A percentile compares a stretch with the other conserved stretches of the same genome.
phyloP scores from a whole-genome alignment of 257 asterid species.

The Paraleonurus japonicus region DNA sequence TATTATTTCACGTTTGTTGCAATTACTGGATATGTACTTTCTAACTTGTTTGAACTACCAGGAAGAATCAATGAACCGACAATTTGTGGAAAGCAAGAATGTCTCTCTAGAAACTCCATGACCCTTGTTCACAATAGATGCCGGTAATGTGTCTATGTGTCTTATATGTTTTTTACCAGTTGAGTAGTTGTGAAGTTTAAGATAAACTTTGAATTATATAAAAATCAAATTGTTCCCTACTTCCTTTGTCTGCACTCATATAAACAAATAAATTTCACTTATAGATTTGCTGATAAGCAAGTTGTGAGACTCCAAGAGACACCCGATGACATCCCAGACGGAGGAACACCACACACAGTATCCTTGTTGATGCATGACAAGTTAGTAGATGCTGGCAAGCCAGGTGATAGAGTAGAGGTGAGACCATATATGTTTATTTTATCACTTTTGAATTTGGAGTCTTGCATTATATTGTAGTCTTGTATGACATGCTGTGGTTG shows the following conservation, averaged over 20 bases:
- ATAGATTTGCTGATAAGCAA: slow-evolving; percentile 96
- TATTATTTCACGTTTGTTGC: not conserved
- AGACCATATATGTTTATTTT: slow-evolving; percentile 19
- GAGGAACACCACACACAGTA: slow-evolving; percentile 99
- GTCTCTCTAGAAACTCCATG: slow-evolving; percentile 86
- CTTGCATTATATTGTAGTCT: slow-evolving; percentile 15
- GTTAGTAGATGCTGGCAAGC: slow-evolving; percentile 94
- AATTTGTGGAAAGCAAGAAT: slow-evolving; percentile 78
- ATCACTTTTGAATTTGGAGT: not conserved
- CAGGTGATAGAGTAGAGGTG: slow-evolving; percentile 99
- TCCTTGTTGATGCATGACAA: slow-evolving; percentile 98
- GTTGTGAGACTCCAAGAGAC: slow-evolving; percentile 97
- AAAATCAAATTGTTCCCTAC: not conserved
- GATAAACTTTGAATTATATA: not conserved
- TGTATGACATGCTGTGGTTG: slow-evolving; percentile 28
- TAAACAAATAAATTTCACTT: not conserved
- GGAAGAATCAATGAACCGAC: slow-evolving; percentile 88
- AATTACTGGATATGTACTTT: slow-evolving; percentile 5
- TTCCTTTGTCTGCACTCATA: not conserved
- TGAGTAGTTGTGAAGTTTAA: not conserved
- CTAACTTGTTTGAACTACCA: slow-evolving; percentile 31
- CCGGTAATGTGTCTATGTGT: slow-evolving; percentile 53
- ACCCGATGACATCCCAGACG: slow-evolving; percentile 97
- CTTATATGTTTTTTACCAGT: not conserved
- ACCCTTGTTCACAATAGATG: slow-evolving; percentile 93